Base-by-base conservation (phyloP, 2,329 filamentous ascomycete genomes). In the Xylariaceae sp. region DNA sequence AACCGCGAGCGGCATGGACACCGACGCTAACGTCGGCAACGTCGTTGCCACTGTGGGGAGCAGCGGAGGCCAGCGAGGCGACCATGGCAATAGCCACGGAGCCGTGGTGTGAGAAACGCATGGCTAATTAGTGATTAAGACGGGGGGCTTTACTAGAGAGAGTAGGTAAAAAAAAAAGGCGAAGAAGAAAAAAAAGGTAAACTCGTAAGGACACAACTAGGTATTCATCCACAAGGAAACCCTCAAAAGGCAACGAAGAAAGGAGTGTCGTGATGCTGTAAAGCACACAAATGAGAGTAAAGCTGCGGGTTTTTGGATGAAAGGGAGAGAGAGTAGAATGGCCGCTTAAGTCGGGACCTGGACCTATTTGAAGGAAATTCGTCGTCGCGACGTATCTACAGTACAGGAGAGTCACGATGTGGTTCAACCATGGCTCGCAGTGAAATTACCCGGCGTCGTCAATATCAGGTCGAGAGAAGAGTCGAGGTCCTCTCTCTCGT, bases 21-120 rank as follows among this genome's bases (percentile, higher is more conserved):
- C 47, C 47, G 17, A 49, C 17, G 18, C 47, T 17, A 23, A 55
- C 23, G 39, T 35, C 59, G 3, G 55, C 51, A 34, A 53, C 56
- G 34, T n/a, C 50, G 17, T 53, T 48, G 35, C 62, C 23, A 30
- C 23, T 49, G 35, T 64, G 58, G 34, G 66, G 65, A 15, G 61
- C 64, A 41, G 71, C 71, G 35, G 58, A 64, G 58, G 64, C 69
- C 53, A 69, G 52, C 34, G 68, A 67, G 49, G 71, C 69, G 56
- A 67, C 70, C 67, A 69, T 65, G 62, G 70, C 69, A 64, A 67
- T 44, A 49, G 58, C 63, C 61, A 60, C 53, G 61, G 69, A 67
- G 69, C 70, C 67, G 59, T 66, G 65, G 54, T 64, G 65, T 54
- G 71, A 65, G 59, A 71, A 71, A 56, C 69, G 68, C 70, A 73